Conservation (phyloP, 768 basidiomycete species). For the Tephrocybe sp. region DNA sequence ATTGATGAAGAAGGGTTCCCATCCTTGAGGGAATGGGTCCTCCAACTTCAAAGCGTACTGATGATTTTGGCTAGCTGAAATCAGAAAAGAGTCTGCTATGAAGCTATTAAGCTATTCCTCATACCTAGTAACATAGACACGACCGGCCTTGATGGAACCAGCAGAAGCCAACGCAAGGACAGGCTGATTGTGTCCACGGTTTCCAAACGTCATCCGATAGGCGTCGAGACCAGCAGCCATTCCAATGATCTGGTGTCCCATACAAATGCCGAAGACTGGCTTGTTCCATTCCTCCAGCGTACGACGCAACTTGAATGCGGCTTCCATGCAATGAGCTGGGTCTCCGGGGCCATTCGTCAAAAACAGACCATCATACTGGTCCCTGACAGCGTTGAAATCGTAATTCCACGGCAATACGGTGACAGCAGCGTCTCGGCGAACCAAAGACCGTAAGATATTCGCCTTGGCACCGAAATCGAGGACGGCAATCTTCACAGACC, state of each 20-base stretch:
- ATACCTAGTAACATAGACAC: conserved; percentile 95
- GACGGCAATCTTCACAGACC: conserved; percentile 90
- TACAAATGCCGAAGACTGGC: conserved; percentile 97
- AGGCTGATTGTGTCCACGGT: conserved; percentile 98
- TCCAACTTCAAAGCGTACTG: conserved; percentile 95
- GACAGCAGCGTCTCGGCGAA: conserved; percentile 87
- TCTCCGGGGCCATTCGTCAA: conserved; percentile 97
- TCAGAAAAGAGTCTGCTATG: conserved; percentile 8
- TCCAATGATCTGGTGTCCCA: conserved; percentile 98
- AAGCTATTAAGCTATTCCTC: conserved; percentile 5
- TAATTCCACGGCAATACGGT: conserved; percentile 98
- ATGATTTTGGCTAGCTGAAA: conserved; percentile 78
- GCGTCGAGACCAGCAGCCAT: conserved; percentile 97
- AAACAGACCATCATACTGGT: conserved; percentile 93
- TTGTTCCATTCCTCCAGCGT: conserved; percentile 89
- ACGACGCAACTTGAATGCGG: conserved; percentile 74
- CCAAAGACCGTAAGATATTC: conserved; percentile 91
- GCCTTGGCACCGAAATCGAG: conserved; percentile 98
- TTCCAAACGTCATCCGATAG: conserved; percentile 99
- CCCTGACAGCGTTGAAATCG: conserved; percentile 90
- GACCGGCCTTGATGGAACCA: conserved; percentile 91
- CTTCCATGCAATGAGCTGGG: conserved; percentile 85
- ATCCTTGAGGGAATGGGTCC: conserved; percentile 94
- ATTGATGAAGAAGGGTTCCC: conserved; percentile 99
- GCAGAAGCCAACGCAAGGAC: conserved; percentile 93